phyloP scores from a whole-genome alignment of 1,284 basidiomycete genomes.

The Austroboletus rostrupii region DNA sequence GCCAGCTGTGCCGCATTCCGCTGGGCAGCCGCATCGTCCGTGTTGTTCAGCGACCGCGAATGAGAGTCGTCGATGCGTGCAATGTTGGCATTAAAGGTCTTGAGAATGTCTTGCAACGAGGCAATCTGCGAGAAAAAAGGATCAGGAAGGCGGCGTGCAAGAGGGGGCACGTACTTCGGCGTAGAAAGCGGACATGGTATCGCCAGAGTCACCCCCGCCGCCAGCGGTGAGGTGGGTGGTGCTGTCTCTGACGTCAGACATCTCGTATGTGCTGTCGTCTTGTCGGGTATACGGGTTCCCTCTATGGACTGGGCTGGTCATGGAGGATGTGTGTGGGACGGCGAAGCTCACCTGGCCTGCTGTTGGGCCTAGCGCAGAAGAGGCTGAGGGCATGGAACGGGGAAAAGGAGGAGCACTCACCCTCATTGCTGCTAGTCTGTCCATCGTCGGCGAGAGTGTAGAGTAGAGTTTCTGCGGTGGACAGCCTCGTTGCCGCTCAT shows the following conservation, averaged over 20 bases:
- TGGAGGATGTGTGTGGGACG: background rate
- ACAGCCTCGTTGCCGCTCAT: background rate
- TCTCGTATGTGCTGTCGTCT: slow-evolving; percentile 64
- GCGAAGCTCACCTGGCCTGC: slow-evolving; percentile 45
- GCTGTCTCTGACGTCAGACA: slow-evolving; percentile 51
- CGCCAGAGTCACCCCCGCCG: slow-evolving; percentile 35
- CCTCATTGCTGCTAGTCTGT: slow-evolving; percentile 80
- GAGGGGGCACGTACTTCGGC: slow-evolving; percentile 52
- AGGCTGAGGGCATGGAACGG: slow-evolving; percentile 4
- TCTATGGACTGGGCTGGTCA: slow-evolving; percentile 33
- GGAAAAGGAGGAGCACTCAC: slow-evolving; percentile 35
- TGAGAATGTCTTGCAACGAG: slow-evolving; percentile 69
- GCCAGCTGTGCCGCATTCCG: slow-evolving; percentile 65
- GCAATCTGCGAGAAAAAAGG: slow-evolving; percentile 48
- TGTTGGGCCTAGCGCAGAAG: slow-evolving; percentile 60
- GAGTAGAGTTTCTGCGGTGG: background rate
- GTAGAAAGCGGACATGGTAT: slow-evolving; percentile 70
- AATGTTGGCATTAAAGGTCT: slow-evolving; percentile 69
- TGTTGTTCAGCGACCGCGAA: slow-evolving; percentile 73
- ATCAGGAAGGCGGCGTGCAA: background rate
- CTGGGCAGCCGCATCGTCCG: slow-evolving; percentile 65
- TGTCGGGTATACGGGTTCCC: slow-evolving; percentile 64
- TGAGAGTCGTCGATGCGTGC: slow-evolving; percentile 67
- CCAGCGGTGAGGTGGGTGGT: slow-evolving; percentile 43
- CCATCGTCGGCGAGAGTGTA: slow-evolving; percentile 42